A percentile compares a stretch with the other conserved stretches of the same genome.
Evolutionary conservation across 2,329 filamentous ascomycete genomes (phyloP).

Genomic region (Magnaporthales sp.): DNA sequence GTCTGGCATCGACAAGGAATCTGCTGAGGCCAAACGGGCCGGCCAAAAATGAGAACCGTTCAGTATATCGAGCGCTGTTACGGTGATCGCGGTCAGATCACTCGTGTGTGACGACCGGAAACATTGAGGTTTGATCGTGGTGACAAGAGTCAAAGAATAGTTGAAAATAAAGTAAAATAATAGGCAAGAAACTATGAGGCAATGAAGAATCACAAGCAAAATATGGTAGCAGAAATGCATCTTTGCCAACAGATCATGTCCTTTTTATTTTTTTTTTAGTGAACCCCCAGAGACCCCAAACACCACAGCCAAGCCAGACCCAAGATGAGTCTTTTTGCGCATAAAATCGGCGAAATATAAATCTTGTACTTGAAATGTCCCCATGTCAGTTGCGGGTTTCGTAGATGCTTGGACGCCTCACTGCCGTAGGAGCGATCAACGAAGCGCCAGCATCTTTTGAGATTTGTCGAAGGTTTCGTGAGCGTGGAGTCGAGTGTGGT

Average conservation of each 20-base stretch:
- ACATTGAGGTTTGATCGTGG: neutral
- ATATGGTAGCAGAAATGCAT: neutral
- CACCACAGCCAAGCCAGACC: neutral
- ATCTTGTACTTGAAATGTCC: neutral
- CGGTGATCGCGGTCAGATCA: neutral
- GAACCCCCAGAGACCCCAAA: neutral
- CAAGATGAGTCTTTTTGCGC: neutral
- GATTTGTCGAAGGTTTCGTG: neutral
- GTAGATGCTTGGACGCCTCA: neutral
- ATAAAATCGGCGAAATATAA: neutral
- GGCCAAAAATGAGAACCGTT: neutral
- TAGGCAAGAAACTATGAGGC: neutral
- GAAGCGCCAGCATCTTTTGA: neutral
- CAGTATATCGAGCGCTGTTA: neutral
- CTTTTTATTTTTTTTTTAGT: neutral
- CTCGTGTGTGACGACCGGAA: neutral
- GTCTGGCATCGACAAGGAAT: neutral
- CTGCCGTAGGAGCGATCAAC: neutral
- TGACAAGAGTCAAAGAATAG: neutral
- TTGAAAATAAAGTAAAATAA: neutral
- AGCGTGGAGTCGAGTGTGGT: neutral
- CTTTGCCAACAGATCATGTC: constrained; percentile 1
- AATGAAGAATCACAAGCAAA: neutral
- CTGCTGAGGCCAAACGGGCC: neutral
- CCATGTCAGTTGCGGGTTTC: neutral